These are phyloP conservation scores for Pichia terricola DNA, from an alignment of 1,139 yeast species.

Conservation along the genomic window DNA sequence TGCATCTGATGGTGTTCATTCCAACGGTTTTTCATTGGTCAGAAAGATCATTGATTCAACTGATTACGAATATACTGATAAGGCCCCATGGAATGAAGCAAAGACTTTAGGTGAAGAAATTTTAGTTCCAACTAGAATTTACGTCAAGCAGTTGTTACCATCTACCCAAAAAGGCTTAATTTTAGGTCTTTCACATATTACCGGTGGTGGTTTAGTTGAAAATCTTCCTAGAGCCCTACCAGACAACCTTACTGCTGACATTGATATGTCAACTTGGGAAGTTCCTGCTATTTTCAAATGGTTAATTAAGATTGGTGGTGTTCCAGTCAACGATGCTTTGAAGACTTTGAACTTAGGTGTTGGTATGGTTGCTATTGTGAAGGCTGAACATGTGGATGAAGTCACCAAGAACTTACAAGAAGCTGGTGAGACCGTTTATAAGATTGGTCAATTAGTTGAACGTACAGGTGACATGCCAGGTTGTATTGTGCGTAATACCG, in stretches of 20 bases:
- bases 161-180: conserved; percentile 59
- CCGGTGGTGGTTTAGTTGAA: conserved; percentile 97
- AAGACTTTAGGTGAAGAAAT: conserved; percentile 79
- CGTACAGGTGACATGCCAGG: conserved; percentile 45
- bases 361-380: conserved; percentile 91
- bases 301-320: conserved; percentile 87
- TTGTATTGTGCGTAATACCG: conserved; percentile 60
- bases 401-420: conserved; percentile 45
- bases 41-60: conserved; percentile 82
- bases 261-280: conserved; percentile 74
- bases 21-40: conserved; percentile 94
- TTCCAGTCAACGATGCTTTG: conserved; percentile 73
- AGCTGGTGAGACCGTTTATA: conserved; percentile 69
- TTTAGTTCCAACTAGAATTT: conserved; percentile 84
- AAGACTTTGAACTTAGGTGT: conserved; percentile 94
- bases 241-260: conserved; percentile 61
- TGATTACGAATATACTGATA: conserved; percentile 55
- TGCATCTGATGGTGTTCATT: conserved; percentile 87
- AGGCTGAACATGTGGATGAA: conserved; percentile 47
- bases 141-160: conserved; percentile 82
- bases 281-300: conserved; percentile 87
- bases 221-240: conserved; percentile 96
- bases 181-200: conserved; percentile 90
- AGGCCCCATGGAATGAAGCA: conserved; percentile 79
- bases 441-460: conserved; percentile 65